phyloP scores from a whole-genome alignment of 768 basidiomycete genomes.

The Lactarius vividus region DNA sequence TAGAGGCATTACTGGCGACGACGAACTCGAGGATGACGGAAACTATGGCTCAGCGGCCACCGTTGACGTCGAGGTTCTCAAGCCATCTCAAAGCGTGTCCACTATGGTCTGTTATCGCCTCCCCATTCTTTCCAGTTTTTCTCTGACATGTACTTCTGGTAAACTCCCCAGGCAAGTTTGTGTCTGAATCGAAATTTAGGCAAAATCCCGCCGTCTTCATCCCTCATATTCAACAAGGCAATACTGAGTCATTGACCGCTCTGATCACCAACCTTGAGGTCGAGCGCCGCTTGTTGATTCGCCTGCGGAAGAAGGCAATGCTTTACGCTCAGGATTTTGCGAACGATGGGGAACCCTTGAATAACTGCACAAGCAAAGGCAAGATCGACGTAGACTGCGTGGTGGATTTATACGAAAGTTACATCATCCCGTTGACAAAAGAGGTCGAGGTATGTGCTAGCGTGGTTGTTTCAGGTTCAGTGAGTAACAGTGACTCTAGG shows the following conservation, averaged over 20 bases:
- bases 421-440: conserved; percentile 96
- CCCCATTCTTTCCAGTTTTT: neutral
- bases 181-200: conserved; percentile 96
- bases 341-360: conserved; percentile 56
- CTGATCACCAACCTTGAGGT: conserved; percentile 98
- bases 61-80: conserved; percentile 95
- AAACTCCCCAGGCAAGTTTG: conserved; percentile 80
- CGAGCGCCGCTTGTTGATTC: conserved; percentile 75
- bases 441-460: conserved; percentile 81
- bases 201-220: conserved; percentile 83
- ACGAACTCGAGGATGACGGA: conserved; percentile 86
- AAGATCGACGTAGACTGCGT: conserved; percentile 95
- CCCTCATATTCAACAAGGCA: conserved; percentile 82
- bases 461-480: neutral
- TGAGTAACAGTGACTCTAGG: conserved; percentile 44
- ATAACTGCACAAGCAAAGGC: conserved; percentile 36
- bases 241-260: conserved; percentile 72
- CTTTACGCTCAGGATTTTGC: conserved; percentile 81
- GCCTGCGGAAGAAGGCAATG: conserved; percentile 80
- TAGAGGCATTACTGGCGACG: conserved; percentile 61
- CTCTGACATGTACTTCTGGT: conserved; percentile 7
- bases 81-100: conserved; percentile 96
- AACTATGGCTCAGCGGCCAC: conserved; percentile 97
- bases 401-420: conserved; percentile 89
- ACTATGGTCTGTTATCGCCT: conserved; percentile 69